A percentile compares a stretch with the other conserved stretches of the same genome.
These are phyloP conservation scores for Trichoderma parareesei DNA, from an alignment of 495 filamentous ascomycete genomes.

Conservation along the genomic window DNA sequence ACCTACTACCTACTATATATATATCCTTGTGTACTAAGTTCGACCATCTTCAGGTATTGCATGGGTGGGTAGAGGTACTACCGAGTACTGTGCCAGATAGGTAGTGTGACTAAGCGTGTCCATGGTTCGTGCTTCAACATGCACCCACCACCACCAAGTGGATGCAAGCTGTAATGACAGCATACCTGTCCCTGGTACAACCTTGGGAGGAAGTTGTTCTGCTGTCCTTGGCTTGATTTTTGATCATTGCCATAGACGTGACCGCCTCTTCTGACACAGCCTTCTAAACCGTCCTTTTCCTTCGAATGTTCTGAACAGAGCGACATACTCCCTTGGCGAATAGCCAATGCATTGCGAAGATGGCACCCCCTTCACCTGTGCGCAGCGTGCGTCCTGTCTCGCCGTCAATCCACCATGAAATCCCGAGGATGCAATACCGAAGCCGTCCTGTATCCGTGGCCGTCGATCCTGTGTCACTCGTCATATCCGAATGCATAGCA, in stretches of 20 bases:
- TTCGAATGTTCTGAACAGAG: background rate
- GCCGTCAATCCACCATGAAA: background rate
- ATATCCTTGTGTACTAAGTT: no score
- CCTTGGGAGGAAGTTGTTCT: background rate
- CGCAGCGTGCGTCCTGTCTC: background rate
- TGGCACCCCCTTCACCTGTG: background rate
- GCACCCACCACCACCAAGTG: background rate
- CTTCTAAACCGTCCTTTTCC: no score
- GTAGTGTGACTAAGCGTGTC: background rate
- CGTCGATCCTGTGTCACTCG: slow-evolving; percentile 86
- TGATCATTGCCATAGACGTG: background rate
- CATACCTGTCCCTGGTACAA: background rate
- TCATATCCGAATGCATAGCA: slow-evolving; percentile 97
- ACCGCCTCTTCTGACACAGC: background rate
- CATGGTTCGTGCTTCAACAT: background rate
- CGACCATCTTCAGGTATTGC: no score
- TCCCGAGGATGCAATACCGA: slow-evolving; percentile 36
- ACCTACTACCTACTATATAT: no score
- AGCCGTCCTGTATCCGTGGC: slow-evolving; percentile 61
- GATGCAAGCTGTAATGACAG: background rate
- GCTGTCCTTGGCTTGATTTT: background rate
- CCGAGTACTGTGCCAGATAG: no score
- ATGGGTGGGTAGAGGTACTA: no score
- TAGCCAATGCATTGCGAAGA: background rate
- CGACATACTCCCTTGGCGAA: background rate